Percentiles rank a stretch among this genome's conserved stretches.
Evolutionary conservation across 2,329 filamentous ascomycete species (phyloP).

Genomic region (Periconia sp.): DNA sequence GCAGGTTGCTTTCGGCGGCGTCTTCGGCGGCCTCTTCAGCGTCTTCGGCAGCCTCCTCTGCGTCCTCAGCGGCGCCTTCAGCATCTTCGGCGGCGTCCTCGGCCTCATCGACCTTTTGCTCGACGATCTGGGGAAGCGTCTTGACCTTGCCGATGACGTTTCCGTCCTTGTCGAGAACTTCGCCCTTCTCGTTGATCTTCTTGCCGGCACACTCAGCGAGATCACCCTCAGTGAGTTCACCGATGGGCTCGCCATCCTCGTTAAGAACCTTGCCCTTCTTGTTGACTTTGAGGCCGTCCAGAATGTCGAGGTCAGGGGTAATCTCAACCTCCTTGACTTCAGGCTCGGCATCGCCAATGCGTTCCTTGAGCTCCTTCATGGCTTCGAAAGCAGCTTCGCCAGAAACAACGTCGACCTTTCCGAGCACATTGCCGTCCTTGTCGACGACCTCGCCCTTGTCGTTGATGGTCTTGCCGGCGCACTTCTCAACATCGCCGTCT

Average conservation of each 20-base stretch:
- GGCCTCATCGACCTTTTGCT: slow-evolving; percentile 37
- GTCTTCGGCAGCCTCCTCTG: slow-evolving; percentile 31
- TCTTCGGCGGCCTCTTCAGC: slow-evolving; percentile 35
- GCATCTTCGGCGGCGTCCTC: slow-evolving; percentile 33
- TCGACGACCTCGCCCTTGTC: slow-evolving; percentile 55
- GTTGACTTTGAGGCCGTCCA: slow-evolving; percentile 60
- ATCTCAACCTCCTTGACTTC: slow-evolving; percentile 45
- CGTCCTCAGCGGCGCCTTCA: slow-evolving; percentile 32
- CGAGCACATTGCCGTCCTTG: slow-evolving; percentile 54
- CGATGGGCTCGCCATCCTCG: slow-evolving; percentile 57
- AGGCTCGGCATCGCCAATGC: slow-evolving; percentile 49
- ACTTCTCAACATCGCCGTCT: slow-evolving; percentile 48
- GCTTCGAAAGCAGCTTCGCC: slow-evolving; percentile 55
- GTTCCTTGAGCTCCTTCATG: slow-evolving; percentile 49
- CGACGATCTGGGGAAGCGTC: slow-evolving; percentile 49
- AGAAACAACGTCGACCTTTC: slow-evolving; percentile 51
- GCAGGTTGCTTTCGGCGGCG: slow-evolving; percentile 39
- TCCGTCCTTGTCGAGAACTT: slow-evolving; percentile 65
- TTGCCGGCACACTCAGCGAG: slow-evolving; percentile 64
- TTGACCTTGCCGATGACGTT: slow-evolving; percentile 65
- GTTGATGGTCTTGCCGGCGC: slow-evolving; percentile 53
- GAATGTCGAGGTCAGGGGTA: slow-evolving; percentile 49
- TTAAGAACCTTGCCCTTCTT: slow-evolving; percentile 59
- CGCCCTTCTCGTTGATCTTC: slow-evolving; percentile 65
- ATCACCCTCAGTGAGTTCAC: slow-evolving; percentile 59